Base-by-base conservation (phyloP, 1,284 basidiomycete genomes). In the Entoloma clypeatum region DNA sequence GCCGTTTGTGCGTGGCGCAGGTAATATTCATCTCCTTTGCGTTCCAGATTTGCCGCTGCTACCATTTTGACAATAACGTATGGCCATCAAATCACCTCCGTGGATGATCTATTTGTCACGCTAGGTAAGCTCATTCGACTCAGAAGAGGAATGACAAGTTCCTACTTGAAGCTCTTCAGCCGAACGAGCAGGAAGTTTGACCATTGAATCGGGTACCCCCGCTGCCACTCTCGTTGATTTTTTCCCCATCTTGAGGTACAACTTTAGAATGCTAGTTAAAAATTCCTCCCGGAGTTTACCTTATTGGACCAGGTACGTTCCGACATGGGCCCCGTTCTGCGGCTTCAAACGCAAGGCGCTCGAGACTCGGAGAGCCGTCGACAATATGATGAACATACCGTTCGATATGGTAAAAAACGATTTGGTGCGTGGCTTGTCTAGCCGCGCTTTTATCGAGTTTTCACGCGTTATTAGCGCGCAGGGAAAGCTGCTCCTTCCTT, bases 161-260 rank as follows among this genome's bases (percentile, higher is more conserved):
- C 47, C 50, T 56, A 35, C 52, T 49, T 31, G 47, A 50, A 17
- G 36, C 22, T 24, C 22, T 43, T 30, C 41, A 65, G 75, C 69
- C 36, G 73, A 76, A 44, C 62, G 67, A 24, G 72, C 74, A 6
- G 68, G 64, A 9, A 67, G 60, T 7, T 63, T 71, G 34, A 76
- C 75, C 3, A 63, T 73, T n/a, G 63, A 66, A 44, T 62, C 69
- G 21, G 74, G 74, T 7, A 69, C 68, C 10, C 68, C 75, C n/a
- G 73, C 71, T 24, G 70, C 72, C 10, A 72, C 69, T 45, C 59
- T 77, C 36, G 75, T 78, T 4, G 76, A 79, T 56, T 77, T 74
- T 51, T 73, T 79, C 52, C 75, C 76, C 21, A 47, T 65, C 23
- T 55, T 75, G 63, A 68, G 59, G 74, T 68, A 43, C 33, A 52